phyloP scores from a whole-genome alignment of 768 basidiomycete species.

The Rhizopogon sp. region DNA sequence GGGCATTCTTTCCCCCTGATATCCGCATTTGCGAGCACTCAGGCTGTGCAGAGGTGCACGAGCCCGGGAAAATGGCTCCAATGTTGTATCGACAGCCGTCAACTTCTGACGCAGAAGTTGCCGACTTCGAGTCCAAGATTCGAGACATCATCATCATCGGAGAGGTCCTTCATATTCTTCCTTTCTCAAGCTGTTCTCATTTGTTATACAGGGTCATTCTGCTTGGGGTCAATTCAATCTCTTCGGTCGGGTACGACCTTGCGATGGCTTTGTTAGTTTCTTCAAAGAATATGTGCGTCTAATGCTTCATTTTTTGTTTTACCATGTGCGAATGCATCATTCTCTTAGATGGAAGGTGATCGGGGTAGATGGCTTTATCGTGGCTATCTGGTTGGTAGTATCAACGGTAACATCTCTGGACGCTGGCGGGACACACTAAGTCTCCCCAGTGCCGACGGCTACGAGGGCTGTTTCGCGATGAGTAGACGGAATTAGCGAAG shows the following conservation, averaged over 20 bases:
- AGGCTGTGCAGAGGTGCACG: conserved; percentile 43
- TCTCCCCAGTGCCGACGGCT: conserved; percentile 55
- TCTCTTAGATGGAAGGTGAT: conserved; percentile 54
- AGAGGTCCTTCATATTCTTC: conserved; percentile 42
- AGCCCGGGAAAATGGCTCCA: conserved; percentile 31
- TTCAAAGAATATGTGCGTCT: conserved; percentile 78
- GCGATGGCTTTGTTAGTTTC: conserved; percentile 76
- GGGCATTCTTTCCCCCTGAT: conserved; percentile 55
- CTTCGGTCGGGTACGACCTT: conserved; percentile 72
- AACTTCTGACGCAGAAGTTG: conserved; percentile 13
- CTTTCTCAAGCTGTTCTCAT: conserved; percentile 4
- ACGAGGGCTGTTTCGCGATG: conserved; percentile 86
- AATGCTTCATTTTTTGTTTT: conserved; percentile 1
- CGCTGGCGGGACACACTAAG: conserved; percentile 86
- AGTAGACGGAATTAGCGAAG: conserved; percentile 47
- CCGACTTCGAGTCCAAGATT: conserved; percentile 14
- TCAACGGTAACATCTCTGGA: conserved; percentile 69
- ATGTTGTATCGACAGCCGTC: conserved; percentile 25
- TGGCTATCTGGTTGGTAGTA: conserved; percentile 72
- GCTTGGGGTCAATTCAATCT: conserved; percentile 87
- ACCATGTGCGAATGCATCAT: background rate
- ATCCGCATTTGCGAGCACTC: conserved; percentile 43
- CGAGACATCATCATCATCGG: conserved; percentile 67
- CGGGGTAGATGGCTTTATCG: conserved; percentile 85
- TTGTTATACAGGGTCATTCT: conserved; percentile 68